Percentiles rank a stretch among this genome's conserved stretches.
These are phyloP conservation scores for Onygena corvina DNA, from an alignment of 2,329 filamentous ascomycete species.

Conservation along the genomic window DNA sequence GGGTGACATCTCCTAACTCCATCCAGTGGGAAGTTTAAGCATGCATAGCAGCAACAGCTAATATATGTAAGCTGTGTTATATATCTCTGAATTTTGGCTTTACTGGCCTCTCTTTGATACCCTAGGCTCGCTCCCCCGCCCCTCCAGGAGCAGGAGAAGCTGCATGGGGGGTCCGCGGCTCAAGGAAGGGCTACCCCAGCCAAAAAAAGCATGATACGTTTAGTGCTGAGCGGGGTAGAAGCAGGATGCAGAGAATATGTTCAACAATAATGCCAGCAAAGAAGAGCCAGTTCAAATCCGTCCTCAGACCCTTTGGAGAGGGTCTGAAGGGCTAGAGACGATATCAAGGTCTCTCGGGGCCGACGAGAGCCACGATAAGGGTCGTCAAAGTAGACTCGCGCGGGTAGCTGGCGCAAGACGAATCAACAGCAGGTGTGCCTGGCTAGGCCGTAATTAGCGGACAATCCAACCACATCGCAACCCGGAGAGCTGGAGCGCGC, in stretches of 20 bases:
- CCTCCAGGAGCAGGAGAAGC: background rate
- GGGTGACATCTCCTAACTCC: background rate
- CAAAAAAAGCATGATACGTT: background rate
- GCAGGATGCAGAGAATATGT: too few species aligned
- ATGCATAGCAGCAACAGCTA: background rate
- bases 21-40: background rate
- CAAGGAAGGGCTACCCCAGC: constrained; percentile 2
- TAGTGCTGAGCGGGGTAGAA: background rate
- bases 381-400: background rate
- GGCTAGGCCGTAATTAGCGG: background rate
- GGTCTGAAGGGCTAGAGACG: too few species aligned
- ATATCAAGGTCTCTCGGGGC: too few species aligned
- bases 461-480: background rate
- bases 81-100: background rate
- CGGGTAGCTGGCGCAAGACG: background rate
- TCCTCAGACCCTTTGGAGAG: too few species aligned
- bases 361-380: too few species aligned
- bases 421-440: background rate
- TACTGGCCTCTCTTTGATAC: background rate
- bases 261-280: too few species aligned
- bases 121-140: background rate
- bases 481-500: background rate
- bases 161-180: constrained; percentile 2
- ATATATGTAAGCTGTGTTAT: background rate
- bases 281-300: too few species aligned